phyloP scores from a whole-genome alignment of 2,329 filamentous ascomycete species.

The Zalaria obscura region DNA sequence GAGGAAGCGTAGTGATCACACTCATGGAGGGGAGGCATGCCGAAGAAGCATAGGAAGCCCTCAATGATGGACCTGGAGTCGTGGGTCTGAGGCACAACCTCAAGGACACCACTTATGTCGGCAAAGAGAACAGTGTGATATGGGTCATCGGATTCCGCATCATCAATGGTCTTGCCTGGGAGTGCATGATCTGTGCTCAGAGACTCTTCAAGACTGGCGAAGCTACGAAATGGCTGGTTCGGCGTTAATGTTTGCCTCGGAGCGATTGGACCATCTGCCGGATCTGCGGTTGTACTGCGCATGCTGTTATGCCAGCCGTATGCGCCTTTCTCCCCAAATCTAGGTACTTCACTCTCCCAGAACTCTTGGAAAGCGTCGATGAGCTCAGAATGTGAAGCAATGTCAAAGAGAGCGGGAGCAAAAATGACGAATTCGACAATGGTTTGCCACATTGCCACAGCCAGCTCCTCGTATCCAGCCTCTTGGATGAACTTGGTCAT shows the following conservation, averaged over 20 bases:
- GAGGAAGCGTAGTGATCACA: constrained; percentile 16
- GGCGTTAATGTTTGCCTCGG: constrained; percentile 3
- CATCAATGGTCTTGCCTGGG: constrained; percentile 63
- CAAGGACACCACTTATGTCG: constrained; percentile 55
- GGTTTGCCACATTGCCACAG: constrained; percentile 71
- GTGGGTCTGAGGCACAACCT: constrained; percentile 22
- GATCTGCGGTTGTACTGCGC: neutral
- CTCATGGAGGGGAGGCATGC: constrained; percentile 33
- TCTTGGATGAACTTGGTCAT: constrained; percentile 62
- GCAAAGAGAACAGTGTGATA: constrained; percentile 69
- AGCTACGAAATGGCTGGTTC: constrained; percentile 25
- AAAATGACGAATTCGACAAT: constrained; percentile 59
- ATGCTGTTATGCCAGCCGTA: constrained; percentile 53
- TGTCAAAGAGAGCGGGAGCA: constrained; percentile 25
- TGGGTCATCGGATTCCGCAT: constrained; percentile 50
- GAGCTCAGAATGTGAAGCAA: constrained; percentile 2
- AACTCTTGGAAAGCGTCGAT: constrained; percentile 48
- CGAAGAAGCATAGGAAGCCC: constrained; percentile 40
- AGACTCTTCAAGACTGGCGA: constrained; percentile 39
- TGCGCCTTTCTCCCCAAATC: constrained; percentile 61
- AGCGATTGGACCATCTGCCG: too few relatives aligned
- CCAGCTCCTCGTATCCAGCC: constrained; percentile 63
- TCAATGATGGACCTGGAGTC: constrained; percentile 43
- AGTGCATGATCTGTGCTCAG: constrained; percentile 35
- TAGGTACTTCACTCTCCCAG: constrained; percentile 73